Conservation (phyloP, 208 protist genomes). For the Entamoeba moshkovskii region DNA sequence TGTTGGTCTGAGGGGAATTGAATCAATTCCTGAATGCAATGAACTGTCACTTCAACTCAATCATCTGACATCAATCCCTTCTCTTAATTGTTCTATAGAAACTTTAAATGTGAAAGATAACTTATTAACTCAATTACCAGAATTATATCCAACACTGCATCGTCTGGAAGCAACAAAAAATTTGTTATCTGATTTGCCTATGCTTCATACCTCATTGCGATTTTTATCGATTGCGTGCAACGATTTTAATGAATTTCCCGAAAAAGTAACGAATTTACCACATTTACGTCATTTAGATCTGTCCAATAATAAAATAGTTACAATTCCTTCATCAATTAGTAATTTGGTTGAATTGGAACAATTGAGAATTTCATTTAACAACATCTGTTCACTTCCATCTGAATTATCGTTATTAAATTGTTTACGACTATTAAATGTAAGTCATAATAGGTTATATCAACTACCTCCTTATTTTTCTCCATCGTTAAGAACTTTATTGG, state of each 20-base stretch:
- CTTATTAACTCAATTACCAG: neutral
- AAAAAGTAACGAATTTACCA: neutral
- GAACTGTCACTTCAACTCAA: neutral
- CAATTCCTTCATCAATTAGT: neutral
- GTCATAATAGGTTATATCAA: neutral
- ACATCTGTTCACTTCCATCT: neutral
- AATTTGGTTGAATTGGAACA: neutral
- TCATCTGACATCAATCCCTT: neutral
- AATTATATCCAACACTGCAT: neutral
- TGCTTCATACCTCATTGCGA: neutral
- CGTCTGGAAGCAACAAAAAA: neutral
- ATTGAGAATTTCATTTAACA: neutral
- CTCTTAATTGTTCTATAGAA: neutral
- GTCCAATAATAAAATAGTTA: neutral
- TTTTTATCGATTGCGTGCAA: neutral
- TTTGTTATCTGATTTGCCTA: neutral
- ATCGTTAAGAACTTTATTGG: neutral
- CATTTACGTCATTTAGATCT: neutral
- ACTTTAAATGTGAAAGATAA: neutral
- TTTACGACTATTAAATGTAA: neutral
- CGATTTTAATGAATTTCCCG: neutral
- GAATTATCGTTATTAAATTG: neutral
- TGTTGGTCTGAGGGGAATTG: neutral
- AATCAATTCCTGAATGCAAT: neutral
- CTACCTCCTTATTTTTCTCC: neutral